phyloP scores from a whole-genome alignment of 2,329 filamentous ascomycete species.

The Dothiorella sarmentorum region DNA sequence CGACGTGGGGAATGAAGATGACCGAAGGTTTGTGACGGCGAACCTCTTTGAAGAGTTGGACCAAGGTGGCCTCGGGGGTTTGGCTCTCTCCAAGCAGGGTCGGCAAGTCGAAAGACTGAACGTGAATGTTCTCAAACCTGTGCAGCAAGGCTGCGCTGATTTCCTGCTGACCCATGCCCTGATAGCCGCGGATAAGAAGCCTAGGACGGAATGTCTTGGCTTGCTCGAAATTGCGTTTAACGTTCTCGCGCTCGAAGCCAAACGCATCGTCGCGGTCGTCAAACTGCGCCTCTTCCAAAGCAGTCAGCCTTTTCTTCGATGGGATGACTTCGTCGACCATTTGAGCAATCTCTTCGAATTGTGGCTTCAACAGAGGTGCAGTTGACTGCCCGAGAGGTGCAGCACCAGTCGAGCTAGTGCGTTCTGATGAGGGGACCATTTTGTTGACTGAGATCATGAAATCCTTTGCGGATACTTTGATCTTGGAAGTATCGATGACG shows the following conservation, averaged over 20 bases:
- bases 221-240: conserved; percentile 70
- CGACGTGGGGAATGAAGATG: conserved; percentile 87
- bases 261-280: conserved; percentile 77
- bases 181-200: conserved; percentile 73
- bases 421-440: conserved; percentile 90
- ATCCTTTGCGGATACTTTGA: conserved; percentile 85
- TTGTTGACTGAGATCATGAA: conserved; percentile 98
- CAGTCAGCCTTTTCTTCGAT: conserved; percentile 79
- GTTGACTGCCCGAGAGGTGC: conserved; percentile 74
- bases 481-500: conserved; percentile 77
- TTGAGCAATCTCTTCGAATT: conserved; percentile 65
- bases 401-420: conserved; percentile 81
- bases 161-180: conserved; percentile 93
- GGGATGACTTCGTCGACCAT: conserved; percentile 75
- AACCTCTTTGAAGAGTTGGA: conserved; percentile 86
- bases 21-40: conserved; percentile 93
- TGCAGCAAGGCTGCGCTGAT: conserved; percentile 81
- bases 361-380: conserved; percentile 73
- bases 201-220: conserved; percentile 85
- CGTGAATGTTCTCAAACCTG: conserved; percentile 88
- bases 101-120: conserved; percentile 90
- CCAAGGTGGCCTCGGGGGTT: conserved; percentile 81
- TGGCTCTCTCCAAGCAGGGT: conserved; percentile 81
- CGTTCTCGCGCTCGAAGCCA: conserved; percentile 80
- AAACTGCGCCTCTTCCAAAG: conserved; percentile 92